A percentile compares a stretch with the other conserved stretches of the same genome.
phyloP scores from a whole-genome alignment of 2,329 filamentous ascomycete genomes.

The Colletotrichum eremochloae region DNA sequence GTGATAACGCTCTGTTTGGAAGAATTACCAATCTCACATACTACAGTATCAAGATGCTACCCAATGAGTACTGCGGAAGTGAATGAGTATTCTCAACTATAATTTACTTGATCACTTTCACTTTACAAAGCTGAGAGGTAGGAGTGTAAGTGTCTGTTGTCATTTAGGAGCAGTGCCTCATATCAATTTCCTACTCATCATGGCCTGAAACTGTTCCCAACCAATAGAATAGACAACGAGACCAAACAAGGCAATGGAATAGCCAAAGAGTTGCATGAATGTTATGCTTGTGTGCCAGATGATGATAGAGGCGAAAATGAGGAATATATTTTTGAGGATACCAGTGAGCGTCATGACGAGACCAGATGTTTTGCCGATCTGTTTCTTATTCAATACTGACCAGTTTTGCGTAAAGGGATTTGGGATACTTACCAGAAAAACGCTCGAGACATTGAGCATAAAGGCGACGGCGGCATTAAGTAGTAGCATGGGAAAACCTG shows the following conservation, averaged over 20 bases:
- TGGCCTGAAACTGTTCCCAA: neutral
- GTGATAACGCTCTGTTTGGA: neutral
- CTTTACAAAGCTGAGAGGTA: neutral
- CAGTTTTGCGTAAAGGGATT: rapidly evolving
- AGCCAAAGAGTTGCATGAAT: neutral
- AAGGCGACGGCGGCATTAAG: neutral
- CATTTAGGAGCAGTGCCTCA: neutral
- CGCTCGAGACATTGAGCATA: slow-evolving; percentile 1
- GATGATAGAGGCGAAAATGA: neutral
- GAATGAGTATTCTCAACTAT: too few relatives aligned
- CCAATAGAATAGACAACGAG: neutral
- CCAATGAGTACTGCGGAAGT: neutral
- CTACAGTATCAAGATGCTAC: neutral
- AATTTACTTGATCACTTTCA: neutral
- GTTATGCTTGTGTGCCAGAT: neutral
- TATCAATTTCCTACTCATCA: neutral
- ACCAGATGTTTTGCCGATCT: neutral
- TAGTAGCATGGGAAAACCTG: neutral
- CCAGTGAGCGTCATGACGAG: neutral
- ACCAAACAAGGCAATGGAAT: neutral
- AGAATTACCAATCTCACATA: rapidly evolving
- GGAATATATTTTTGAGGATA: neutral
- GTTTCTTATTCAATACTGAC: neutral
- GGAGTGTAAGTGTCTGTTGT: neutral
- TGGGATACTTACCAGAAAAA: neutral